Evolutionary conservation across 345 rosid species (phyloP).

Genomic region (Ricinus communis): DNA sequence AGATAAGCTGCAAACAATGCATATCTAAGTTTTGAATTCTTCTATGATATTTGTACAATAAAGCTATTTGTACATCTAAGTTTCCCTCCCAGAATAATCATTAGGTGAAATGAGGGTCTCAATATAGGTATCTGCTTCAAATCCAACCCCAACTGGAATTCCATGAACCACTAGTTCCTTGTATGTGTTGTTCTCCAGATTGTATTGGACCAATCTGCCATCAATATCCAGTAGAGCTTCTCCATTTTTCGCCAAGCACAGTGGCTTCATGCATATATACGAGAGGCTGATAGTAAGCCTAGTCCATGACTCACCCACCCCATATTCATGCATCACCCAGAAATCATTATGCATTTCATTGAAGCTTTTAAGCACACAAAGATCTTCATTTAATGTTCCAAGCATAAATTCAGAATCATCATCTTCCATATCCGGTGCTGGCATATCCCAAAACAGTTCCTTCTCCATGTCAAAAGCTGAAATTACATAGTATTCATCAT

Average conservation of each 20-base stretch:
- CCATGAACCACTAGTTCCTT: conserved; percentile 28
- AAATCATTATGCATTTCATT: conserved; percentile 7
- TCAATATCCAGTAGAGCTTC: conserved; percentile 41
- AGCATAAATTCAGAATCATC: neutral
- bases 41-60: neutral
- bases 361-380: neutral
- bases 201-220: conserved; percentile 37
- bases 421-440: neutral
- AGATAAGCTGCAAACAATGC: no score
- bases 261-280: conserved; percentile 43
- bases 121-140: conserved; percentile 42
- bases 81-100: neutral
- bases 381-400: conserved; percentile 1
- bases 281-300: conserved; percentile 25
- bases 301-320: conserved; percentile 28
- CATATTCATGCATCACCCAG: conserved; percentile 17
- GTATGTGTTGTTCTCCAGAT: conserved; percentile 25
- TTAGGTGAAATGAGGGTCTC: conserved; percentile 27
- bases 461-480: conserved; percentile 1
- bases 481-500: neutral
- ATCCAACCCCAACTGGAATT: conserved; percentile 28
- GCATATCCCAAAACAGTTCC: neutral
- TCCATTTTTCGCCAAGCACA: conserved; percentile 32
- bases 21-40: neutral
- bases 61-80: neutral